Conservation (phyloP, 164 flowering plant genomes). For the Piper betle region DNA sequence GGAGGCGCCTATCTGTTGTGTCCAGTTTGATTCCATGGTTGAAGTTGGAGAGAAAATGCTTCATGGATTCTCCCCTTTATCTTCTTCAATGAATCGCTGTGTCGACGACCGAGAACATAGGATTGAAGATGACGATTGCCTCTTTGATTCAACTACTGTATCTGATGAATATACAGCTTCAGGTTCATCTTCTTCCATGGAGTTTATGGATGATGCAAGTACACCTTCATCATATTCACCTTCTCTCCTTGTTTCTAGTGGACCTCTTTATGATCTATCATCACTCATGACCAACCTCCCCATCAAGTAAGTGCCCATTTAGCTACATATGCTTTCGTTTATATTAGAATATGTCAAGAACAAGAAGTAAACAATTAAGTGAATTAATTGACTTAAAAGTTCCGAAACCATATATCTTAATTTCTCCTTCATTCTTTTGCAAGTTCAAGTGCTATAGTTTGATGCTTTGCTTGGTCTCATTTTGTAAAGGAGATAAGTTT, state of each 20-base stretch:
- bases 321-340: background rate
- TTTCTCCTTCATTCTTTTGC: too few relatives aligned
- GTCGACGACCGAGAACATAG: background rate
- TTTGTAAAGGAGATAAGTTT: too few relatives aligned
- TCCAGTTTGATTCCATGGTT: slow-evolving; percentile 10
- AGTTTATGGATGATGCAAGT: slow-evolving; percentile 42
- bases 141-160: slow-evolving; percentile 14
- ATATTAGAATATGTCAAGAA: too few relatives aligned
- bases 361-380: background rate
- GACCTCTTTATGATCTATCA: slow-evolving; percentile 62
- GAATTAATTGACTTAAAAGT: too few relatives aligned
- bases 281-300: slow-evolving; percentile 76
- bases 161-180: slow-evolving; percentile 22
- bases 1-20: too few relatives aligned
- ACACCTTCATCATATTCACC: slow-evolving; percentile 22
- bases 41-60: slow-evolving; percentile 9
- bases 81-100: background rate
- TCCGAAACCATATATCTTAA: background rate
- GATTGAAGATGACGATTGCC: slow-evolving; percentile 7
- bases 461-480: too few relatives aligned
- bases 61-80: slow-evolving; percentile 2
- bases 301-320: slow-evolving; percentile 41
- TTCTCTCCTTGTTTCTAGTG: slow-evolving; percentile 15
- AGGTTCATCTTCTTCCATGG: slow-evolving; percentile 24
- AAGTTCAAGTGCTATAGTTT: too few relatives aligned